phyloP scores from a whole-genome alignment of 352 stramenopile genomes.

The Elongisporangium anandrum region DNA sequence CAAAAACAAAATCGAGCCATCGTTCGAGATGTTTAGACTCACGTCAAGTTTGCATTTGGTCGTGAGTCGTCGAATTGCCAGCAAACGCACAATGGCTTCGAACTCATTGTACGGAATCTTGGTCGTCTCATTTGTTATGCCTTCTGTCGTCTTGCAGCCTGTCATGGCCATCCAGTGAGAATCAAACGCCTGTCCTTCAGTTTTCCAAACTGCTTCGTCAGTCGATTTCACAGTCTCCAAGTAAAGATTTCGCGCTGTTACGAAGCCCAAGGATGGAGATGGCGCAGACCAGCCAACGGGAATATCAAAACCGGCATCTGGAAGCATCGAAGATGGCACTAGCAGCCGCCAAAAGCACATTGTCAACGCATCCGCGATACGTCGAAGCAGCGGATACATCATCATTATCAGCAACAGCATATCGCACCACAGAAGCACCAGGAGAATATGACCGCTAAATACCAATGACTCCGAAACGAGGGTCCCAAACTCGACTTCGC shows the following conservation, averaged over 20 bases:
- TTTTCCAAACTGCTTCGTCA: constrained; percentile 6
- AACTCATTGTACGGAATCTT: constrained; percentile 19
- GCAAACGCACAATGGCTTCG: constrained; percentile 48
- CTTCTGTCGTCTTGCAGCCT: neutral
- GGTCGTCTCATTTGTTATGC: neutral
- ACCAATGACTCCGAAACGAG: constrained; percentile 13
- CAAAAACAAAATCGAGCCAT: constrained; percentile 39
- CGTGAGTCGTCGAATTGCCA: constrained; percentile 49
- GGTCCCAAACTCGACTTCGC: constrained; percentile 17
- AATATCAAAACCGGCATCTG: neutral
- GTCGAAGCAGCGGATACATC: neutral
- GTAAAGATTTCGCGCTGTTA: constrained; percentile 16
- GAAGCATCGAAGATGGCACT: neutral
- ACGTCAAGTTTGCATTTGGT: constrained; percentile 50
- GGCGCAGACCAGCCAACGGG: no score
- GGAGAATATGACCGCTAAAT: neutral
- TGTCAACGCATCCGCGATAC: neutral
- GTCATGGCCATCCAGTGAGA: constrained; percentile 18
- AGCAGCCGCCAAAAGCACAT: neutral
- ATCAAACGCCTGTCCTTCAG: constrained; percentile 17
- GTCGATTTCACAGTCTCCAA: constrained; percentile 11
- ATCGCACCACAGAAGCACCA: neutral
- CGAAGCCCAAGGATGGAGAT: constrained; percentile 6
- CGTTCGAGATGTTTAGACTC: constrained; percentile 43
- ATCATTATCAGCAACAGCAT: neutral